Percentiles rank a stretch among this genome's conserved stretches.
Evolutionary conservation across 2,329 filamentous ascomycete genomes (phyloP).

Genomic region (Hymenoscyphus infarciens): DNA sequence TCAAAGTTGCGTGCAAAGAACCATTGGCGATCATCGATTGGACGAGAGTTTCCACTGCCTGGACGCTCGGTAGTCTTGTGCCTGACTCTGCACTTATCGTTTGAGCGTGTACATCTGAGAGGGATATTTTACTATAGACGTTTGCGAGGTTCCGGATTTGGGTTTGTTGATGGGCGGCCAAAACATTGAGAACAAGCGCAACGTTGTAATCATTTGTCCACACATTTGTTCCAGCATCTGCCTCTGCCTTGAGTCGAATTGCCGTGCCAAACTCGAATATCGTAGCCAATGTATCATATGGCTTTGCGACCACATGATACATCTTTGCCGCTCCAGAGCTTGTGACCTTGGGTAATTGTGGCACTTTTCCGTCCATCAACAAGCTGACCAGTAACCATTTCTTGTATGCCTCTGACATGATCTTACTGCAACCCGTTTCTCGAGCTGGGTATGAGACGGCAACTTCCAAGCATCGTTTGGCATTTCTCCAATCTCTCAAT

Average conservation of each 20-base stretch:
- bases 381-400: constrained; percentile 82
- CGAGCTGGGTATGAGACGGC: constrained; percentile 64
- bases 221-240: constrained; percentile 52
- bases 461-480: constrained; percentile 58
- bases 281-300: constrained; percentile 67
- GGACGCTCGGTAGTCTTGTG: constrained; percentile 39
- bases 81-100: constrained; percentile 56
- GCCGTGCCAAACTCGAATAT: constrained; percentile 62
- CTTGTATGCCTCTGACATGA: constrained; percentile 88
- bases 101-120: constrained; percentile 48
- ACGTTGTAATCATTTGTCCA: constrained; percentile 73
- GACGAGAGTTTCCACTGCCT: constrained; percentile 46
- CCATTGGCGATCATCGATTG: constrained; percentile 53
- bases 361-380: constrained; percentile 61
- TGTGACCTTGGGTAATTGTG: constrained; percentile 53
- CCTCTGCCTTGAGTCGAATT: constrained; percentile 59
- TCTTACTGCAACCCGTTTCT: constrained; percentile 62
- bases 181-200: constrained; percentile 66
- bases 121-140: constrained; percentile 62
- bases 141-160: constrained; percentile 69
- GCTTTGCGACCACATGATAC: constrained; percentile 57
- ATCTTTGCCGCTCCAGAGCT: constrained; percentile 50
- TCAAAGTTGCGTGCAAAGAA: constrained; percentile 52
- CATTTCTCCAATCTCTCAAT: constrained; percentile 58
- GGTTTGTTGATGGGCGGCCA: constrained; percentile 69